Conservation (phyloP, 805 yeast genomes). For the Blastobotrys robertii region DNA sequence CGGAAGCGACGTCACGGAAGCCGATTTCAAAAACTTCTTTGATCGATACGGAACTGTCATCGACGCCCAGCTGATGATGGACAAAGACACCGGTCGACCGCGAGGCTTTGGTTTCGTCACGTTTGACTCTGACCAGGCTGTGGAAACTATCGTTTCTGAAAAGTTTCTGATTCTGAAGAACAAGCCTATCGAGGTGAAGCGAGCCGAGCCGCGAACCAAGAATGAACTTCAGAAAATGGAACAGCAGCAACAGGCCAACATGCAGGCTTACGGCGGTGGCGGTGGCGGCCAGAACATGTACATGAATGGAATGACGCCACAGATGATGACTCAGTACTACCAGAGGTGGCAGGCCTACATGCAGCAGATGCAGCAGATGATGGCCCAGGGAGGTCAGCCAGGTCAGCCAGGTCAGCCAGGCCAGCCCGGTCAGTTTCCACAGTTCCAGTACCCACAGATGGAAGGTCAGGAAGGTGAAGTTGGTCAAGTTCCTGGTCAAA, state of each 20-base stretch:
- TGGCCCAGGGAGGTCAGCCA: slow-evolving; percentile 17
- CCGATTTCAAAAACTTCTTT: slow-evolving; percentile 79
- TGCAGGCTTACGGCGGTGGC: slow-evolving; percentile 4
- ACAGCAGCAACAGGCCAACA: slow-evolving; percentile 7
- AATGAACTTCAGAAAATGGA: slow-evolving; percentile 6
- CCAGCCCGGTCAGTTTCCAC: slow-evolving; percentile 14
- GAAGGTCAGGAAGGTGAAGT: slow-evolving; percentile 10
- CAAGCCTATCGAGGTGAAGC: slow-evolving; percentile 40
- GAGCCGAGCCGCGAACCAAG: slow-evolving; percentile 33
- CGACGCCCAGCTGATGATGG: slow-evolving; percentile 95
- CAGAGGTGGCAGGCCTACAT: slow-evolving; percentile 33
- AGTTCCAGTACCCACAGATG: slow-evolving; percentile 15
- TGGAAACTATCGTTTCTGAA: slow-evolving; percentile 75
- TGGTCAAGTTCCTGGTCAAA: slow-evolving; percentile 4
- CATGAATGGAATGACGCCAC: slow-evolving; percentile 31
- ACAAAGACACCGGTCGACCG: slow-evolving; percentile 92
- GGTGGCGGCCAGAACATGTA: slow-evolving; percentile 8
- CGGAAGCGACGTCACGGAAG: slow-evolving; percentile 85
- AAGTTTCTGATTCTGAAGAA: slow-evolving; percentile 80
- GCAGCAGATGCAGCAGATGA: slow-evolving; percentile 30
- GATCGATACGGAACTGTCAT: slow-evolving; percentile 82
- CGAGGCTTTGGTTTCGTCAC: slow-evolving; percentile 97
- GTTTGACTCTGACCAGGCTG: slow-evolving; percentile 89
- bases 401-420: slow-evolving; percentile 7
- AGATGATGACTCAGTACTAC: slow-evolving; percentile 34